phyloP scores from a whole-genome alignment of 2,329 filamentous ascomycete genomes.

The Chrysoporthe deuterocubensis region DNA sequence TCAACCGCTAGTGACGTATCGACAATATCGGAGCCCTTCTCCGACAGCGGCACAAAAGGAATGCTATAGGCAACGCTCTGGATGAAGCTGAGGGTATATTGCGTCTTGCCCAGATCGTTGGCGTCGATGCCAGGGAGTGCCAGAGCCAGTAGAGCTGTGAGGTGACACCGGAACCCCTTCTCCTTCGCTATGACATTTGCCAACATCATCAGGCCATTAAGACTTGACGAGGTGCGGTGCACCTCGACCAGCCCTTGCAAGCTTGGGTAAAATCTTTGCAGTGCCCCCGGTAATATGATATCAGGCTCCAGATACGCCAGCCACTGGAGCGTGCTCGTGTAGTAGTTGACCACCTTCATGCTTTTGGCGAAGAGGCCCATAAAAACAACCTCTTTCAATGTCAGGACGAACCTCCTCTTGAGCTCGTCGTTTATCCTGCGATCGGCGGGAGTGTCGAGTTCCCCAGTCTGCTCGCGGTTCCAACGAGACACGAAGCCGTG shows the following conservation, averaged over 20 bases:
- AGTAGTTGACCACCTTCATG: constrained; percentile 87
- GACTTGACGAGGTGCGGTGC: constrained; percentile 90
- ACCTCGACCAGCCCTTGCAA: constrained; percentile 97
- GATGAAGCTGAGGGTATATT: constrained; percentile 92
- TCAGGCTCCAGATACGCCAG: constrained; percentile 89
- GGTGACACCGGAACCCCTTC: constrained; percentile 95
- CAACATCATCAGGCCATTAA: constrained; percentile 89
- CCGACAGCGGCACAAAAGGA: constrained; percentile 81
- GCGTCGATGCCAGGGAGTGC: constrained; percentile 95
- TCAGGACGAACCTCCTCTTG: constrained; percentile 86
- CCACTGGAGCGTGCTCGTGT: constrained; percentile 85
- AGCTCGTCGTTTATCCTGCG: constrained; percentile 79
- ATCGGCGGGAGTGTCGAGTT: constrained; percentile 83
- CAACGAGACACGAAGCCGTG: constrained; percentile 97
- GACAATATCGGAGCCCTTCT: constrained; percentile 68
- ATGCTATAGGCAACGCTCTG: constrained; percentile 96
- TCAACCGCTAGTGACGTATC: constrained; percentile 80
- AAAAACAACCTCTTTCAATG: constrained; percentile 89
- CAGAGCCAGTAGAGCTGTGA: constrained; percentile 90
- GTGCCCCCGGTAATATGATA: constrained; percentile 86
- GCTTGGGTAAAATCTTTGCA: constrained; percentile 96
- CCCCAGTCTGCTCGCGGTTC: constrained; percentile 92
- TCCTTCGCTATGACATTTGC: constrained; percentile 88
- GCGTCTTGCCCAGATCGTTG: constrained; percentile 95
- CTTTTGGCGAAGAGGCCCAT: constrained; percentile 99